Evolutionary conservation across 1,284 basidiomycete species (phyloP), one percentile per base, ranked within the genome.

Genomic region (Trametes polyzona): DNA sequence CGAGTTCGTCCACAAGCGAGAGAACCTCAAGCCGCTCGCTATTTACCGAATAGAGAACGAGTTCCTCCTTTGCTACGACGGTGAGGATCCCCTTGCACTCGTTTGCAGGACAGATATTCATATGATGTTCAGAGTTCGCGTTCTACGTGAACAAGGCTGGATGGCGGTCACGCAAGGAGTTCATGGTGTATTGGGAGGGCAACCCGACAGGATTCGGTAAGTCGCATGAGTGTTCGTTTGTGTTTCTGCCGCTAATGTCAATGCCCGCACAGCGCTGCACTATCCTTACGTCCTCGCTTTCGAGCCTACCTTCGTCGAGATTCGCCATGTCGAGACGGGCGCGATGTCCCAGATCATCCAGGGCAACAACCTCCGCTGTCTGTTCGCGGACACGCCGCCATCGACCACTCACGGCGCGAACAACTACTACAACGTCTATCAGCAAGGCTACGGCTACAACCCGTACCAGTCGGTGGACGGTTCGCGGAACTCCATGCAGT

Each of bases 101-200:
- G 51, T 9, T 55, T 27, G n/a, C 21, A 51, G 53, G 43, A 35
- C 47, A 6, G 32, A 61, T 32, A 57, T 33, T 55, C 6, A 39
- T n/a, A 9, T 43, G 17, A 48, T 43, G 44, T 29, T 33, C 69
- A 95, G 96, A 98, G 76, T 98, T 98, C 72, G 96, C 97, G 0
- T 98, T 99, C 72, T 99, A 98, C 74, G 95, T 99, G 67, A 97
- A 98, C 76, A 95, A 94, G 79, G 96, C 90, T 65, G 97, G 97
- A 11, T 93, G 94, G 82, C 82, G 95, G 55, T 93, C 95, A 43
- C 82, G 94, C 52, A 89, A 86, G 64, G 88, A 93, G 59, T 98
- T 97, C 82, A 93, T 96, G 80, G 91, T 99, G 23, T 83, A 94
- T 66, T 99, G 97, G 97, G 96, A 99, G 74, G 97, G 97, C 4